A percentile compares a stretch with the other conserved stretches of the same genome.
Conservation (phyloP, 1,139 yeast genomes). For the Torulaspora globosa region DNA sequence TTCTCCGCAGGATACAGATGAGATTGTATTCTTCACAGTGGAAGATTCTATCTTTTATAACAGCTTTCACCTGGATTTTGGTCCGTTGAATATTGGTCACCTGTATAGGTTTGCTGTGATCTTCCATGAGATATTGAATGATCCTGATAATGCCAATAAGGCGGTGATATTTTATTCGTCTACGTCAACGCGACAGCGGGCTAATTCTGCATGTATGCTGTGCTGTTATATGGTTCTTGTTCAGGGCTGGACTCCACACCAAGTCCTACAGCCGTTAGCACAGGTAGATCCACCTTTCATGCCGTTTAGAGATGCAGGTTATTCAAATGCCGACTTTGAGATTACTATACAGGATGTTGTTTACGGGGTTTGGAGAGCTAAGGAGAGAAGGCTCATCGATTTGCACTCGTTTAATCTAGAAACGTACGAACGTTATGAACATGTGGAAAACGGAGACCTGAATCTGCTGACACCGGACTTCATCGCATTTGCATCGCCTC, state of each 20-base stretch:
- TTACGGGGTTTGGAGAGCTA: conserved; percentile 98
- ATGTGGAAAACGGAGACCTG: conserved; percentile 96
- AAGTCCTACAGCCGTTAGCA: conserved; percentile 88
- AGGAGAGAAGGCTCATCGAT: conserved; percentile 84
- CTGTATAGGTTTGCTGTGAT: conserved; percentile 92
- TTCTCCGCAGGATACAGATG: conserved; percentile 71
- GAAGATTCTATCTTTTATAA: conserved; percentile 91
- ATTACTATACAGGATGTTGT: conserved; percentile 91
- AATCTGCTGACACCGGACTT: conserved; percentile 89
- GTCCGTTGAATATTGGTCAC: conserved; percentile 91
- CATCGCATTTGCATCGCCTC: conserved; percentile 97
- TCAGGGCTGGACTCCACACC: conserved; percentile 98
- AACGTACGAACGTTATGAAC: conserved; percentile 88
- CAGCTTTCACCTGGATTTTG: conserved; percentile 91
- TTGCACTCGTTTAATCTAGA: conserved; percentile 85
- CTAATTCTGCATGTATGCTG: conserved; percentile 90
- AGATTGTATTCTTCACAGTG: conserved; percentile 80
- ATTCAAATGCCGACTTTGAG: conserved; percentile 90
- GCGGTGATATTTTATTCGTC: conserved; percentile 89
- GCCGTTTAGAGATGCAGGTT: conserved; percentile 96
- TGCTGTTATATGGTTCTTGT: conserved; percentile 94
- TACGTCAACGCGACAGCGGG: conserved; percentile 72
- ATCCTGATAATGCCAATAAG: conserved; percentile 75
- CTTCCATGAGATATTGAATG: conserved; percentile 84
- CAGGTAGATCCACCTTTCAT: conserved; percentile 92